Evolutionary conservation across 208 protist genomes (phyloP).

Genomic region (Naegleria fowleri): DNA sequence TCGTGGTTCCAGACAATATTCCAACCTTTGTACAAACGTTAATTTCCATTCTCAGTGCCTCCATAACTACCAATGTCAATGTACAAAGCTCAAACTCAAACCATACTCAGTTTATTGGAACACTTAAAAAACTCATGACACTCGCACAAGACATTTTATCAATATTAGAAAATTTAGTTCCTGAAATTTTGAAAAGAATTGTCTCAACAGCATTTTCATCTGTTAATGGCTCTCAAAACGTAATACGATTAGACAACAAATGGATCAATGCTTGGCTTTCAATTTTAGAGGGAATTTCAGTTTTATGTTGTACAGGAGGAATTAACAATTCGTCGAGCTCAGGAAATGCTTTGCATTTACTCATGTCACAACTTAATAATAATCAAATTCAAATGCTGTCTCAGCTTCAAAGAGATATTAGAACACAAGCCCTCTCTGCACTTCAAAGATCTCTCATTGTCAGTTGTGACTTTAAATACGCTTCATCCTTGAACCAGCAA

Average conservation of each 20-base stretch:
- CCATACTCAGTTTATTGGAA: not conserved
- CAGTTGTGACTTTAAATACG: not conserved
- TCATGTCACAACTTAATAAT: not conserved
- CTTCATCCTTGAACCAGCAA: not conserved
- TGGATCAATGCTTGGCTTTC: not conserved
- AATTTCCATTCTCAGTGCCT: not conserved
- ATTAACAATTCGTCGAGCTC: not conserved
- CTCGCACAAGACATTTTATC: not conserved
- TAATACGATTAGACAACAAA: not conserved
- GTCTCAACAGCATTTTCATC: not conserved
- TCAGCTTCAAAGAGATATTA: not conserved
- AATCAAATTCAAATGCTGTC: not conserved
- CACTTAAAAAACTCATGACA: not conserved
- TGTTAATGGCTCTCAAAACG: not conserved
- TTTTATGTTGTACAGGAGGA: not conserved
- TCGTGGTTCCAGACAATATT: not conserved
- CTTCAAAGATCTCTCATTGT: not conserved
- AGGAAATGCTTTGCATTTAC: not conserved
- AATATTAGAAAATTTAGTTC: not conserved
- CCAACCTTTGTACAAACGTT: not conserved
- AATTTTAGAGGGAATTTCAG: not conserved
- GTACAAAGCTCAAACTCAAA: not conserved
- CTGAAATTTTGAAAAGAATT: not conserved
- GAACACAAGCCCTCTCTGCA: not conserved
- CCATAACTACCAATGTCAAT: not conserved